These are phyloP conservation scores for Rhodomyrtus psidioides DNA, from an alignment of 441 rosid species.

Conservation along the genomic window DNA sequence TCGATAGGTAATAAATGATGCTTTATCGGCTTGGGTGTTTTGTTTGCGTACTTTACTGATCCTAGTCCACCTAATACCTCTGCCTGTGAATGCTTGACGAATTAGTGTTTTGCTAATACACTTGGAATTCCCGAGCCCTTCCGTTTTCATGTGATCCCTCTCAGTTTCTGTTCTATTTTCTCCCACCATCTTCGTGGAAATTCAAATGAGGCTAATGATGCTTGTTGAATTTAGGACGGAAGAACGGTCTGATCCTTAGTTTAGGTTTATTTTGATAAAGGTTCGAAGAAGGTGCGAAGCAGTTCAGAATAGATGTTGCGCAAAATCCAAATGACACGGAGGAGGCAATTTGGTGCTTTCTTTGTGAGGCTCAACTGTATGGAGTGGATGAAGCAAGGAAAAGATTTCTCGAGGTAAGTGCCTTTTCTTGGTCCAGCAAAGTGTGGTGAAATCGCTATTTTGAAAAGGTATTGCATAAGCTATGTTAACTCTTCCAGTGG, in stretches of 20 bases:
- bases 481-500: neutral
- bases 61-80: neutral
- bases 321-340: conserved; percentile 90
- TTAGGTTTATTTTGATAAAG: conserved; percentile 3
- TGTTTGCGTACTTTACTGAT: neutral
- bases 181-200: neutral
- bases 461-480: neutral
- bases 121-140: neutral
- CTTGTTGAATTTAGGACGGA: neutral
- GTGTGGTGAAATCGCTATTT: neutral
- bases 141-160: neutral
- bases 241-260: neutral
- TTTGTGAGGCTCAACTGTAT: conserved; percentile 65
- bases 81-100: neutral
- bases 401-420: conserved; percentile 57
- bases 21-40: neutral
- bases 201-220: neutral
- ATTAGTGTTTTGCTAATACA: neutral
- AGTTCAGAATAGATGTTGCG: conserved; percentile 75
- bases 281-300: conserved; percentile 67
- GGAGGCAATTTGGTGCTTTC: conserved; percentile 93
- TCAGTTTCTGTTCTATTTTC: neutral
- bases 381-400: conserved; percentile 64
- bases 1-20: conserved; percentile 46
- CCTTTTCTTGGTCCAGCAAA: neutral